phyloP scores from a whole-genome alignment of 2,329 filamentous ascomycete species.

The Helotiales sp. region DNA sequence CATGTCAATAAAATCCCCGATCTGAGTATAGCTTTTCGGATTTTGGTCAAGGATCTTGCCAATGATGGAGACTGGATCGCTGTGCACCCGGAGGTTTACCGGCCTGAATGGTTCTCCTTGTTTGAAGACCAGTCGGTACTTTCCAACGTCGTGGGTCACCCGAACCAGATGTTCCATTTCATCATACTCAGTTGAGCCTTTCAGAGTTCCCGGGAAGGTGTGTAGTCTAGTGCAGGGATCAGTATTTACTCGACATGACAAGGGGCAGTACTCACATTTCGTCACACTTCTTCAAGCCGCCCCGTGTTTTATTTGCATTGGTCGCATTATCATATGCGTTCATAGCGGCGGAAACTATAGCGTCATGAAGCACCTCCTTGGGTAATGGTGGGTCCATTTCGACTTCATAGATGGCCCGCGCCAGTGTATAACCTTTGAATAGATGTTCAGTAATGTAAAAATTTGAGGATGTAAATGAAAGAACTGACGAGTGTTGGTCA shows the following conservation, averaged over 20 bases:
- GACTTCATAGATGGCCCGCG: conserved; percentile 64
- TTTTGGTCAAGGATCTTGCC: conserved; percentile 79
- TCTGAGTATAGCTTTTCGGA: conserved; percentile 71
- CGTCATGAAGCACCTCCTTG: conserved; percentile 58
- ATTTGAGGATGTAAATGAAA: not conserved
- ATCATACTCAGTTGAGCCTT: conserved; percentile 55
- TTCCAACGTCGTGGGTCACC: conserved; percentile 76
- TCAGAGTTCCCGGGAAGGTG: conserved; percentile 65
- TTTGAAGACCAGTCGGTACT: conserved; percentile 78
- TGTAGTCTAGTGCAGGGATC: conserved; percentile 55
- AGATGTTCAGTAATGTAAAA: conserved; percentile 18
- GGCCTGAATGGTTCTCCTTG: conserved; percentile 82
- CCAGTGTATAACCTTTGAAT: conserved; percentile 62
- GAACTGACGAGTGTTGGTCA: conserved; percentile 63
- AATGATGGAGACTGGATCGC: conserved; percentile 75
- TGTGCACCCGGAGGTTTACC: conserved; percentile 76
- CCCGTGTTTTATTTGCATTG: conserved; percentile 77
- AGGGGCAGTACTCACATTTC: conserved; percentile 63
- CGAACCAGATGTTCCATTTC: conserved; percentile 68
- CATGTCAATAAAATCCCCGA: conserved; percentile 74
- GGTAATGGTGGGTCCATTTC: conserved; percentile 55
- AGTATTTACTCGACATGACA: conserved; percentile 23
- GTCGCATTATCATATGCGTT: conserved; percentile 80
- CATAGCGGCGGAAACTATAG: conserved; percentile 67
- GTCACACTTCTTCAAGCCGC: conserved; percentile 77